These are phyloP conservation scores for Fusarium albosuccineum DNA, from an alignment of 2,329 filamentous ascomycete genomes.

Conservation along the genomic window DNA sequence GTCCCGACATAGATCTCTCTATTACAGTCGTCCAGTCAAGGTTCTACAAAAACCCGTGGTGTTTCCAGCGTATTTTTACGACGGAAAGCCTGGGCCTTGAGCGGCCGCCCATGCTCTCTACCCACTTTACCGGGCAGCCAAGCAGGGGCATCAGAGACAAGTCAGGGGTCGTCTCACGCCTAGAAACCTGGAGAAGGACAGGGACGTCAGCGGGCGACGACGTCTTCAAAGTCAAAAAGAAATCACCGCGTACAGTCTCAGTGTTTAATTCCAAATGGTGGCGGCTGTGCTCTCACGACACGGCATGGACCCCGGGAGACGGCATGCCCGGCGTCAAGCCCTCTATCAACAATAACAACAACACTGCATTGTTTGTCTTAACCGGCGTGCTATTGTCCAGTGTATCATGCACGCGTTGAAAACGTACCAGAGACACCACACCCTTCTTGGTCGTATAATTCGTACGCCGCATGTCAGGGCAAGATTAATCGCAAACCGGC, in stretches of 20 bases:
- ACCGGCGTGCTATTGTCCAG: not conserved
- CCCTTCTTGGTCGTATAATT: slow-evolving; percentile 18
- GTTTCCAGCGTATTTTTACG: not conserved
- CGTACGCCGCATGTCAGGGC: slow-evolving; percentile 16
- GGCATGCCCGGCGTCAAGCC: not conserved
- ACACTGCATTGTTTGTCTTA: not conserved
- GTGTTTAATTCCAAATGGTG: slow-evolving; percentile 11
- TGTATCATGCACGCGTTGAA: slow-evolving; percentile 3
- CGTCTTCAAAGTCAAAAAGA: slow-evolving; percentile 3
- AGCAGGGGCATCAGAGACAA: slow-evolving; percentile 7
- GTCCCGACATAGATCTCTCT: not conserved
- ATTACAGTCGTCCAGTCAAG: not conserved
- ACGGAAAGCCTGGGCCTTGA: slow-evolving; percentile 1
- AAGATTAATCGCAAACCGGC: slow-evolving; percentile 30
- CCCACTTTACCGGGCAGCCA: not conserved
- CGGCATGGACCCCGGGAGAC: not conserved
- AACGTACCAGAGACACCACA: slow-evolving; percentile 5
- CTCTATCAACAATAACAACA: slow-evolving; percentile 8
- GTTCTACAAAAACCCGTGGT: not conserved
- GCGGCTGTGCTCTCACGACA: slow-evolving; percentile 18
- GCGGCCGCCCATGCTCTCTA: slow-evolving; percentile 1
- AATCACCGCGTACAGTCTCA: slow-evolving; percentile 1
- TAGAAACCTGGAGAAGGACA: slow-evolving; percentile 32
- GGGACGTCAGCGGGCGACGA: not conserved
- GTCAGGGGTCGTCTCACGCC: slow-evolving; percentile 14